Percentiles rank a stretch among this genome's conserved stretches.
These are phyloP conservation scores for Boletus rubescentipes DNA, from an alignment of 768 basidiomycete genomes.

Conservation along the genomic window DNA sequence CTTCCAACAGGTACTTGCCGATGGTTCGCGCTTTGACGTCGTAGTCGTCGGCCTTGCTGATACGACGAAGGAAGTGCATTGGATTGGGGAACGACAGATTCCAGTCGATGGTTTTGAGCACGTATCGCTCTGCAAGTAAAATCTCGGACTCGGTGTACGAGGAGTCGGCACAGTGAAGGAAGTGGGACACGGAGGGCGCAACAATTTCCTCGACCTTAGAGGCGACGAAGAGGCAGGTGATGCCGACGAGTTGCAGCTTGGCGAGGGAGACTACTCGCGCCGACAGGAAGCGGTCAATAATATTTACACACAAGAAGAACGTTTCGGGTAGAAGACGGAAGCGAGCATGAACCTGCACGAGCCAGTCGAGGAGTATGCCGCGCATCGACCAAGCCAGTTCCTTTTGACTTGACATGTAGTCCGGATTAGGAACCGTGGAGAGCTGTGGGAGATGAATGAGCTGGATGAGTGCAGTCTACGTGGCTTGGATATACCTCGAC, in stretches of 20 bases:
- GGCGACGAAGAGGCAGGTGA: constrained; percentile 83
- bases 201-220: constrained; percentile 94
- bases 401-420: constrained; percentile 82
- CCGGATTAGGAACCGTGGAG: constrained; percentile 74
- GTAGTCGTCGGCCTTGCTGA: constrained; percentile 93
- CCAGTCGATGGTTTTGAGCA: constrained; percentile 84
- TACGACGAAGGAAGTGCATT: constrained; percentile 82
- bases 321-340: constrained; percentile 89
- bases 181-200: constrained; percentile 79
- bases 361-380: constrained; percentile 87
- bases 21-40: constrained; percentile 83
- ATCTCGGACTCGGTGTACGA: constrained; percentile 79
- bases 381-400: constrained; percentile 91
- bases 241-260: constrained; percentile 90
- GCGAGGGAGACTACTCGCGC: constrained; percentile 71
- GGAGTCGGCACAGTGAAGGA: constrained; percentile 76
- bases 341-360: constrained; percentile 85
- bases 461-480: too few relatives aligned
- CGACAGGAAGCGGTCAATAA: constrained; percentile 77
- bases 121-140: constrained; percentile 84
- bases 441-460: constrained; percentile 44
- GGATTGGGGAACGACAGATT: constrained; percentile 86
- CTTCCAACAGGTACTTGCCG: constrained; percentile 90
- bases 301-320: constrained; percentile 84
- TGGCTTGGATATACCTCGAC: constrained; percentile 60